These are phyloP conservation scores for Cordyceps cicadae DNA, from an alignment of 2,329 filamentous ascomycete species.

Conservation along the genomic window DNA sequence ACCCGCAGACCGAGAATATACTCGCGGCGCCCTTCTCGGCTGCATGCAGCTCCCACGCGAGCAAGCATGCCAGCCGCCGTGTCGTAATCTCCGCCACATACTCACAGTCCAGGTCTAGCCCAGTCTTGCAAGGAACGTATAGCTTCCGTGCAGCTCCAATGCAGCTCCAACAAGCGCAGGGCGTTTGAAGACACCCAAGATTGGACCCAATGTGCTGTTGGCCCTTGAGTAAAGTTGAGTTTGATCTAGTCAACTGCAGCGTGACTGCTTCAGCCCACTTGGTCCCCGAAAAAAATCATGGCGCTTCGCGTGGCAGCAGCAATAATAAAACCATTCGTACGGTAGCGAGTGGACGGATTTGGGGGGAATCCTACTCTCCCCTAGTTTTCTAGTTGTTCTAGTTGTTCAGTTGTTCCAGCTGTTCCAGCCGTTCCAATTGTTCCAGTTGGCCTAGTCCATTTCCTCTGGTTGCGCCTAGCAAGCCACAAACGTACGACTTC, in stretches of 20 bases:
- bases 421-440: too few relatives aligned
- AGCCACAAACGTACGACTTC: neutral
- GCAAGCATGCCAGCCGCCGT: neutral
- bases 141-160: neutral
- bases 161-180: neutral
- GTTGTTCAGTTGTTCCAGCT: neutral
- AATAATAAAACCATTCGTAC: neutral
- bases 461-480: neutral
- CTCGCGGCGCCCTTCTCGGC: neutral
- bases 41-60: neutral
- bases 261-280: slow-evolving; percentile 1
- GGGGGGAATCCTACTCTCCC: neutral
- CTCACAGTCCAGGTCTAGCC: neutral
- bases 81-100: neutral
- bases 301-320: slow-evolving; percentile 2
- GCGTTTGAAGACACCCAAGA: neutral
- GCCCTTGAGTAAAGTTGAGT: neutral
- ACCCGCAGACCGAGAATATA: neutral
- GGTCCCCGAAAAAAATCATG: neutral
- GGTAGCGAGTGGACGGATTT: neutral
- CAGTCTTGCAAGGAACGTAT: too few relatives aligned
- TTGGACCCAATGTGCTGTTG: neutral
- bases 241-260: slow-evolving; percentile 1
- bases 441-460: neutral
- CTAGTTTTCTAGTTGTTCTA: neutral